These are phyloP conservation scores for Spathaspora sp. DNA, from an alignment of 805 yeast genomes.

Conservation along the genomic window DNA sequence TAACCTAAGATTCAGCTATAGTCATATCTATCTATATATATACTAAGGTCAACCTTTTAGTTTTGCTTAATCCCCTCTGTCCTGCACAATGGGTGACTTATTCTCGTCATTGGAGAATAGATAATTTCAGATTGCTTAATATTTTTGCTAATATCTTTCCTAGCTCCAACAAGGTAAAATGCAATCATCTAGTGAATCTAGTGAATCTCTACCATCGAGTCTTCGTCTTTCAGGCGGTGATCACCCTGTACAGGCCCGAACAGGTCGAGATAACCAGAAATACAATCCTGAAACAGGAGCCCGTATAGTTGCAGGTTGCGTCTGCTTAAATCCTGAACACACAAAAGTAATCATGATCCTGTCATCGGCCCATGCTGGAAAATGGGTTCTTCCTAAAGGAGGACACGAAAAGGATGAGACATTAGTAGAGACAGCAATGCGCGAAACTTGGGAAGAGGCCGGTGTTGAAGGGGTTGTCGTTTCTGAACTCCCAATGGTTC, in stretches of 20 bases:
- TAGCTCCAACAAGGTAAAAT: not conserved
- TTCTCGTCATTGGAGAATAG: not conserved
- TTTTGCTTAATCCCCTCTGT: not conserved
- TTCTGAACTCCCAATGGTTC: slow-evolving; percentile 57
- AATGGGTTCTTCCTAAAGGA: slow-evolving; percentile 94
- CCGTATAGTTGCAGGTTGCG: slow-evolving; percentile 89
- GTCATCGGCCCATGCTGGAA: slow-evolving; percentile 62
- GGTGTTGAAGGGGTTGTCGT: slow-evolving; percentile 73
- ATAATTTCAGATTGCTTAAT: not conserved
- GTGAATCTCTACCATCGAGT: not conserved
- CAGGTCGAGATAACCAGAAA: slow-evolving; percentile 56
- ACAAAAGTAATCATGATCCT: slow-evolving; percentile 73
- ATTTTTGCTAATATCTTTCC: not conserved
- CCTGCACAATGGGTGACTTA: not conserved
- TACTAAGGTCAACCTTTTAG: no score
- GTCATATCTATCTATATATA: no score
- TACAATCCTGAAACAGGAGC: slow-evolving; percentile 66
- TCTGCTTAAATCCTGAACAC: slow-evolving; percentile 58
- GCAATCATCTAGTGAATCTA: not conserved
- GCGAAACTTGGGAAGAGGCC: slow-evolving; percentile 99
- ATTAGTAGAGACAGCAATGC: slow-evolving; percentile 53
- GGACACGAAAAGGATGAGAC: slow-evolving; percentile 87
- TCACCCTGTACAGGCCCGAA: slow-evolving; percentile 31
- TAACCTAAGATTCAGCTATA: no score
- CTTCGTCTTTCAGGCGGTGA: not conserved